Evolutionary conservation across 2,329 filamentous ascomycete genomes (phyloP).

Genomic region (Penicillium decumbens): DNA sequence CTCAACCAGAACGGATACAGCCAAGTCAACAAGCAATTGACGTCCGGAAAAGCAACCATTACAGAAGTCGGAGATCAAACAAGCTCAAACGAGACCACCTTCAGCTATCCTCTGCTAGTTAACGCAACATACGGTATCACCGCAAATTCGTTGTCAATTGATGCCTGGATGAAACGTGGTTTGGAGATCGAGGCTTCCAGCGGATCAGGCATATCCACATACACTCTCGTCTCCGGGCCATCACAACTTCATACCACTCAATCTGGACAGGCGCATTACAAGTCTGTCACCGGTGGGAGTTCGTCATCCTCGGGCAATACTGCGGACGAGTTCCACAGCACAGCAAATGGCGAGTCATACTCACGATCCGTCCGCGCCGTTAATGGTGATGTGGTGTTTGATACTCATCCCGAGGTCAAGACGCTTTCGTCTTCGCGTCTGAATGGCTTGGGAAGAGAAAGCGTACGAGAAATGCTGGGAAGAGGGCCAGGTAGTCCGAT

Average conservation of each 20-base stretch:
- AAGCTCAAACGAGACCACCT: constrained; percentile 41
- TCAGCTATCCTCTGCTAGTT: constrained; percentile 59
- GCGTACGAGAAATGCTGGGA: constrained; percentile 14
- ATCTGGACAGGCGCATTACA: constrained; percentile 29
- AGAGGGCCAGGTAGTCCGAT: constrained; percentile 8
- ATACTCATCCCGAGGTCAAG: constrained; percentile 8
- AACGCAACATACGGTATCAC: constrained; percentile 49
- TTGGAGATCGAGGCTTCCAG: constrained; percentile 44
- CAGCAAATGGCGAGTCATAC: constrained; percentile 20
- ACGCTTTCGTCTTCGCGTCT: background rate
- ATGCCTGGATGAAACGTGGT: constrained; percentile 47
- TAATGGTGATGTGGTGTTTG: constrained; percentile 25
- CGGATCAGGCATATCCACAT: constrained; percentile 52
- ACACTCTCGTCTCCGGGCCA: constrained; percentile 48
- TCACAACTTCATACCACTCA: constrained; percentile 26
- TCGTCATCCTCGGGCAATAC: constrained; percentile 31
- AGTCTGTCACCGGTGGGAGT: constrained; percentile 13
- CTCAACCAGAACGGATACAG: constrained; percentile 53
- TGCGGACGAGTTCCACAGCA: constrained; percentile 25
- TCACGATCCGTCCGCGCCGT: constrained; percentile 22
- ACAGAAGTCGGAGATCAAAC: constrained; percentile 29
- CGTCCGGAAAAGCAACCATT: constrained; percentile 41
- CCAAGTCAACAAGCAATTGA: constrained; percentile 52
- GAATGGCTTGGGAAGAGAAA: constrained; percentile 7
- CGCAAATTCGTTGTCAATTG: constrained; percentile 48